A percentile compares a stretch with the other conserved stretches of the same genome.
Evolutionary conservation across 169 alveolate species (phyloP).

Genomic region (Cryptosporidium muris): DNA sequence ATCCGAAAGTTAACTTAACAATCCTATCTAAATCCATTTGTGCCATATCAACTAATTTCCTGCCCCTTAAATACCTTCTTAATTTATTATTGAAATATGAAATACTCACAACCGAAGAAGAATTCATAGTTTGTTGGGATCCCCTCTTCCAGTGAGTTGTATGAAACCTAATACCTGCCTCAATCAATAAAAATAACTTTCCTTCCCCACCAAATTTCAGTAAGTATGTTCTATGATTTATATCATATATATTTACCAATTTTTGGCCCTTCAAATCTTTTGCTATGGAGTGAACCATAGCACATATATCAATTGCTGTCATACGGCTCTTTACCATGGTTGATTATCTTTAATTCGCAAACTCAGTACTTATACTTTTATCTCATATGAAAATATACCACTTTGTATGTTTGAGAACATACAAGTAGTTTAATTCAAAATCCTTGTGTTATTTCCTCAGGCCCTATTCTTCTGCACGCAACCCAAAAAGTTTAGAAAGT

Average conservation of each 20-base stretch:
- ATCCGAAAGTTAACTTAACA: constrained; percentile 89
- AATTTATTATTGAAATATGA: constrained; percentile 83
- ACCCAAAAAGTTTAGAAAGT: background rate
- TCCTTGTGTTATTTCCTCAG: background rate
- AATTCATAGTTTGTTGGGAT: constrained; percentile 73
- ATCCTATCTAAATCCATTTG: constrained; percentile 93
- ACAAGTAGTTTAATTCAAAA: too few species aligned
- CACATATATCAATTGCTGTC: constrained; percentile 66
- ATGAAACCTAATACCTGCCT: constrained; percentile 82
- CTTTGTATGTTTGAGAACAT: background rate
- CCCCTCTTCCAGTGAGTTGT: constrained; percentile 77
- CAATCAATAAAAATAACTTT: constrained; percentile 57
- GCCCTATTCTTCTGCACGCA: constrained; percentile 55
- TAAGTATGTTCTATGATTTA: constrained; percentile 78
- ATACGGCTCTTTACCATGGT: constrained; percentile 71
- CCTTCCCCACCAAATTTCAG: constrained; percentile 76
- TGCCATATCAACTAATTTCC: constrained; percentile 76
- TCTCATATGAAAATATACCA: constrained; percentile 57
- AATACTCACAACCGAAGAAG: constrained; percentile 73
- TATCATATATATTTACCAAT: constrained; percentile 79
- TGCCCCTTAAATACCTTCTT: constrained; percentile 81
- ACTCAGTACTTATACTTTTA: background rate
- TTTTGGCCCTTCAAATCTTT: constrained; percentile 66
- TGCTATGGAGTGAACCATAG: constrained; percentile 64
- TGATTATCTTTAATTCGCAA: background rate